phyloP scores from a whole-genome alignment of 306 rosid species.

The Trifolium fragiferum region DNA sequence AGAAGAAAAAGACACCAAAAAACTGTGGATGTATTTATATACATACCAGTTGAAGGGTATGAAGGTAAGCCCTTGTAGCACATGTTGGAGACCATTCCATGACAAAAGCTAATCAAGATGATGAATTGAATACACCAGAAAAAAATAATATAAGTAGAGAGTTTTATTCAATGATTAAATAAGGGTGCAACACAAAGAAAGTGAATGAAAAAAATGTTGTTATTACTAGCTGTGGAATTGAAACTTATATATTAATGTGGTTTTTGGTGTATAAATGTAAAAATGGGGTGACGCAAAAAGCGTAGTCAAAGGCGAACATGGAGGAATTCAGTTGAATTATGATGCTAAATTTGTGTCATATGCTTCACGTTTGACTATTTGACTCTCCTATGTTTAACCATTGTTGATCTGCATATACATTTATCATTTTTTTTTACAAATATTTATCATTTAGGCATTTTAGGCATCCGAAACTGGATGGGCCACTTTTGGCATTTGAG shows the following conservation, averaged over 20 bases:
- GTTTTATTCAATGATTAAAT: background rate
- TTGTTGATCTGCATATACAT: too few relatives aligned
- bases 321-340: background rate
- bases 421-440: too few relatives aligned
- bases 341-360: background rate
- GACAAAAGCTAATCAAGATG: background rate
- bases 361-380: too few relatives aligned
- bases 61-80: constrained; percentile 69
- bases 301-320: background rate
- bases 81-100: constrained; percentile 69
- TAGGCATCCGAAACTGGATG: too few relatives aligned
- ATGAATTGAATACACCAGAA: background rate
- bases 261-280: too few relatives aligned
- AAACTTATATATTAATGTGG: background rate
- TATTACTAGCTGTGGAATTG: background rate
- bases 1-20: background rate
- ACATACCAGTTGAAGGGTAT: constrained; percentile 60
- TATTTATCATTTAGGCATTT: too few relatives aligned
- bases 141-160: background rate
- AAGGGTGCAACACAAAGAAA: background rate
- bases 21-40: background rate
- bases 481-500: too few relatives aligned
- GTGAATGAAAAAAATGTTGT: background rate
- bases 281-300: constrained; percentile 4
- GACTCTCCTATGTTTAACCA: too few relatives aligned